A percentile compares a stretch with the other conserved stretches of the same genome.
Conservation (phyloP, 2,329 filamentous ascomycete species). For the Herpotrichia juniperi region DNA sequence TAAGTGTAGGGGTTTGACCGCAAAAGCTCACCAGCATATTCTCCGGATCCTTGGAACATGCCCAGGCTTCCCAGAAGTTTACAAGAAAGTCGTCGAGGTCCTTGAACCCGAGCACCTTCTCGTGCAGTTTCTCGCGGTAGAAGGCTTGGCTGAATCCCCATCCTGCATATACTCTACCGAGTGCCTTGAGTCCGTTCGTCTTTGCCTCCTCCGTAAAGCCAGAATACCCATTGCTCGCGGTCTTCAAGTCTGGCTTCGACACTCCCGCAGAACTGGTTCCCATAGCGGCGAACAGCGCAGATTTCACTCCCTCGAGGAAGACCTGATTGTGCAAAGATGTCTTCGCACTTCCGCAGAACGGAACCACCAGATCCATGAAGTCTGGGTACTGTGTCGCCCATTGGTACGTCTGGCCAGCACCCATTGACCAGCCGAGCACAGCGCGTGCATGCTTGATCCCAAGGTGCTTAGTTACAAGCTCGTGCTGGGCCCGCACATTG, state of each 20-base stretch:
- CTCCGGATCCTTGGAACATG: slow-evolving; percentile 74
- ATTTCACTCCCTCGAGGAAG: slow-evolving; percentile 69
- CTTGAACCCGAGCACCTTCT: slow-evolving; percentile 68
- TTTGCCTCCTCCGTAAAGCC: slow-evolving; percentile 62
- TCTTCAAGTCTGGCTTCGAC: slow-evolving; percentile 29
- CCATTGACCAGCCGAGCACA: slow-evolving; percentile 75
- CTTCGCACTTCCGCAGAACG: slow-evolving; percentile 70
- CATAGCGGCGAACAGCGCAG: slow-evolving; percentile 64
- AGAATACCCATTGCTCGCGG: slow-evolving; percentile 45
- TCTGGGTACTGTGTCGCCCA: slow-evolving; percentile 68
- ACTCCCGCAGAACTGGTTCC: slow-evolving; percentile 59
- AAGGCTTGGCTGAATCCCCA: slow-evolving; percentile 84
- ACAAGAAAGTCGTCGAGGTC: slow-evolving; percentile 76
- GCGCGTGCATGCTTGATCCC: slow-evolving; percentile 65
- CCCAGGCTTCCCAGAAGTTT: slow-evolving; percentile 79
- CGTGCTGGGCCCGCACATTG: slow-evolving; percentile 71
- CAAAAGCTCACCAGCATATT: slow-evolving; percentile 71
- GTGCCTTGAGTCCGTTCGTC: slow-evolving; percentile 68
- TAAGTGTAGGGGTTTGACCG: too few relatives aligned
- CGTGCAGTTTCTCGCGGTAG: slow-evolving; percentile 73
- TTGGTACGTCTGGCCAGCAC: slow-evolving; percentile 69
- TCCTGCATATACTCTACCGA: slow-evolving; percentile 77
- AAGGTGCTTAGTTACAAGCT: slow-evolving; percentile 68
- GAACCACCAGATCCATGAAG: slow-evolving; percentile 69
- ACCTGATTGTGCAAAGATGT: slow-evolving; percentile 72